Percentiles rank a stretch among this genome's conserved stretches.
phyloP scores from a whole-genome alignment of 768 basidiomycete genomes.

The Mycena leptocephala region DNA sequence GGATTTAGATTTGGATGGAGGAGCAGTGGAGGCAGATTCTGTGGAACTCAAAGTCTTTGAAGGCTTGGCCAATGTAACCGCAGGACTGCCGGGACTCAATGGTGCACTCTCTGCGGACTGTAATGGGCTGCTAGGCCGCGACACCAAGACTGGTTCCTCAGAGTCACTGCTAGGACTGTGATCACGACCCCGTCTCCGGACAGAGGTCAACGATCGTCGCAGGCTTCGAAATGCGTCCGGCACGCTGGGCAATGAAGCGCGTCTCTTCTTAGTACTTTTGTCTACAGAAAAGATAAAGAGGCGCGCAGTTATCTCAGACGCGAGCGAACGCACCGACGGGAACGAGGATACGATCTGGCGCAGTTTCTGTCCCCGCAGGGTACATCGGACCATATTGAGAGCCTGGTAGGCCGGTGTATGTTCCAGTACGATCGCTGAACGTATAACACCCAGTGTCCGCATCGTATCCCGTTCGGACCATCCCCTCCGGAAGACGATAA shows the following conservation, averaged over 20 bases:
- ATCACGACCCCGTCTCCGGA: slow-evolving; percentile 18
- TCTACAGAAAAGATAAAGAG: not conserved
- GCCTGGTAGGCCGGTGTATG: slow-evolving; percentile 62
- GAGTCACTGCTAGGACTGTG: slow-evolving; percentile 22
- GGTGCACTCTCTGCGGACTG: not conserved
- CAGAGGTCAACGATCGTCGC: slow-evolving; percentile 26
- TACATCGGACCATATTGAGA: slow-evolving; percentile 55
- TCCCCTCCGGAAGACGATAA: slow-evolving; percentile 68
- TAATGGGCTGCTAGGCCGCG: slow-evolving; percentile 19
- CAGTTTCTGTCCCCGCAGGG: not conserved
- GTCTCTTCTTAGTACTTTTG: no score
- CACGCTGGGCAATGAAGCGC: slow-evolving; percentile 7
- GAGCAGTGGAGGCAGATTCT: not conserved
- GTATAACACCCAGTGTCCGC: slow-evolving; percentile 63
- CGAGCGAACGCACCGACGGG: not conserved
- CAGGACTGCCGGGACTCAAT: not conserved
- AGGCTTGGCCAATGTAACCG: not conserved
- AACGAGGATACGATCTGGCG: not conserved
- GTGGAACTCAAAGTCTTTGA: not conserved
- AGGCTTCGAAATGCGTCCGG: slow-evolving; percentile 24
- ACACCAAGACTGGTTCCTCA: slow-evolving; percentile 28
- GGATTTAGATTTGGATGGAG: no score
- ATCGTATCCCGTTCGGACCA: slow-evolving; percentile 71
- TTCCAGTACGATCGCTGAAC: slow-evolving; percentile 58
- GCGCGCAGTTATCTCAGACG: not conserved